A percentile compares a stretch with the other conserved stretches of the same genome.
Conservation (phyloP, 768 basidiomycete species). For the Tylopilus felleus region DNA sequence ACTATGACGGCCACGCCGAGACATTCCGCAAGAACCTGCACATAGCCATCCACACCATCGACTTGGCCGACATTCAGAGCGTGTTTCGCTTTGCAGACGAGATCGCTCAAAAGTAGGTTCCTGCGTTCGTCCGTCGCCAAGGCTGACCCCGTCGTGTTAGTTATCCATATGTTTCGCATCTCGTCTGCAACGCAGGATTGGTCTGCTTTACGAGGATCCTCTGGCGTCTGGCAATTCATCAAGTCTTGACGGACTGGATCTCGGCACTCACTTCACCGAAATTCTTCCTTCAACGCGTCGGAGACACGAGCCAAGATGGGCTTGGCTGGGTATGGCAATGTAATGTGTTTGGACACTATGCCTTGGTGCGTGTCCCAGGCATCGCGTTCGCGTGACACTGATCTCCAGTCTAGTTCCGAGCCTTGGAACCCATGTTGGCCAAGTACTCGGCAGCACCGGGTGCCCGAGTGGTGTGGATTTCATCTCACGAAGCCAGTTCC, state of each 20-base stretch:
- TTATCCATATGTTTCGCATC: constrained; percentile 76
- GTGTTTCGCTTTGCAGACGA: constrained; percentile 61
- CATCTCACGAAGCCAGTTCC: constrained; percentile 63
- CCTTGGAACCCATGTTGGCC: constrained; percentile 51
- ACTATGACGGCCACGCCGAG: constrained; percentile 52
- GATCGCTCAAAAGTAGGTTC: constrained; percentile 49
- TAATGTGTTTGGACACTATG: constrained; percentile 80
- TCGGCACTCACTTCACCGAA: constrained; percentile 49
- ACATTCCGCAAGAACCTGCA: constrained; percentile 55
- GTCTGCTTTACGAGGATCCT: constrained; percentile 55
- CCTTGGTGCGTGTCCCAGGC: constrained; percentile 49
- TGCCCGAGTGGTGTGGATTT: constrained; percentile 74
- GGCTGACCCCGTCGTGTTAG: constrained; percentile 36
- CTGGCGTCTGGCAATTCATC: constrained; percentile 43
- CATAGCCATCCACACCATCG: constrained; percentile 60
- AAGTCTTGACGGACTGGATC: constrained; percentile 47
- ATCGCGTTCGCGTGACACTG: background rate
- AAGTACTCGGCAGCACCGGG: constrained; percentile 41
- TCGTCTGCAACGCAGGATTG: constrained; percentile 79
- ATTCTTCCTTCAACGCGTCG: constrained; percentile 56
- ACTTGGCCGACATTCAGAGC: constrained; percentile 58
- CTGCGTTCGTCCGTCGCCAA: background rate
- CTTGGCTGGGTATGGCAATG: constrained; percentile 83
- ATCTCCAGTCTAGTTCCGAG: constrained; percentile 51
- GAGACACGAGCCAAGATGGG: constrained; percentile 62